Evolutionary conservation across 768 basidiomycete species (phyloP), one percentile per base, ranked within the genome.

Genomic region (Lentinula edodes): DNA sequence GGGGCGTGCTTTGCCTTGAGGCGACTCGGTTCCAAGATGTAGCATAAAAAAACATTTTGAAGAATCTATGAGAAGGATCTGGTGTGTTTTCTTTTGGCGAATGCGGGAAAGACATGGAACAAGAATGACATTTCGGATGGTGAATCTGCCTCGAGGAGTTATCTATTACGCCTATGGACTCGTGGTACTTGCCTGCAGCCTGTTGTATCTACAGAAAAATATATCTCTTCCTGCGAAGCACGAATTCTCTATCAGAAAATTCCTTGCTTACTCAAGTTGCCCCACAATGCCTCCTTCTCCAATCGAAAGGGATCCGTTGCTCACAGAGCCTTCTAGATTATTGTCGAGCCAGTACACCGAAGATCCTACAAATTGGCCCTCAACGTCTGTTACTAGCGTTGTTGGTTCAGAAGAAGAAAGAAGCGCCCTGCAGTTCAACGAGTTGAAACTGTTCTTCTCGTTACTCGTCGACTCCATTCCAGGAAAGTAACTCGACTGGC

Each of bases 391-490:
- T 35, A 63, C 60, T 50, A 34, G 34, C 20, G 20, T 3, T 32
- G 50, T 36, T 18, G 53, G 65, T 45, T 67, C 66, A 13, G 69
- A 75, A 69, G 70, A 67, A 71, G 75, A 66, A 75, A 64, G 64
- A 43, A 48, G 7, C 62, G 57, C 52, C 62, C 62, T 64, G 62
- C 69, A 56, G 68, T 66, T 16, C 60, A 69, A 57, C 67, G 61
- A 64, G 23, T 34, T 46, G n/a, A 61, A 65, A 58, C 74, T 87
- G 66, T 73, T 85, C 62, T 69, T 58, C 56, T 80, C 81, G 4
- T 73, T 88, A 60, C 66, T 84, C 58, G 69, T 78, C 51, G 86
- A 86, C 72, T 85, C 85, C 9, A 72, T 83, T 42, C 86, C 86
- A 43, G 83, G 86, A 83, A 62, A 62, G 80, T 28, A 28, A 28